phyloP scores from a whole-genome alignment of 495 filamentous ascomycete genomes.

The Xylaria acuta region DNA sequence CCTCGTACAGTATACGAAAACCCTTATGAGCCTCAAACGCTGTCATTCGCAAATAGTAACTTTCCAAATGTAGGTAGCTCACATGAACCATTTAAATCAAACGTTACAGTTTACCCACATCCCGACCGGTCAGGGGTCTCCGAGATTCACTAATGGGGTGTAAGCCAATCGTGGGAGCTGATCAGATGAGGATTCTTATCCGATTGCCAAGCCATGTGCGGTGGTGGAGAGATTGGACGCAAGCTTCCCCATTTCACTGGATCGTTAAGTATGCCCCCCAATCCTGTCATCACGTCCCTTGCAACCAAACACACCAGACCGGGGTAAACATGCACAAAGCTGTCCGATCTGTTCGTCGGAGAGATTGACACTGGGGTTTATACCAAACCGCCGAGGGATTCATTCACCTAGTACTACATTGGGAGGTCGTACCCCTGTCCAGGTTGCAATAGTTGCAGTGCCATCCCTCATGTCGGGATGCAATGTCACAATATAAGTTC shows the following conservation, averaged over 20 bases:
- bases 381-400: neutral
- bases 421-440: constrained; percentile 10
- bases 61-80: constrained; percentile 11
- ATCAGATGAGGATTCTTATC: constrained; percentile 1
- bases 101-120: constrained; percentile 26
- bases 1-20: neutral
- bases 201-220: constrained; percentile 10
- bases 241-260: neutral
- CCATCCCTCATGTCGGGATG: constrained; percentile 7
- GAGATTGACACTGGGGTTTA: neutral
- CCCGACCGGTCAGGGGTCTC: neutral
- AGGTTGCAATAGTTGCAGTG: constrained; percentile 20
- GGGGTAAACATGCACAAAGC: neutral
- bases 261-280: neutral
- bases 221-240: neutral
- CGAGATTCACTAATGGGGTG: neutral
- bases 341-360: neutral
- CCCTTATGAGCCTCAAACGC: neutral
- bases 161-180: constrained; percentile 18
- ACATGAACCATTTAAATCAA: constrained; percentile 14
- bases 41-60: neutral
- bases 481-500: constrained; percentile 15
- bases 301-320: neutral
- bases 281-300: constrained; percentile 1
- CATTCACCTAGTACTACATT: constrained; percentile 15